Base-by-base conservation (phyloP, 306 rosid genomes). In the Vigna trinervia region DNA sequence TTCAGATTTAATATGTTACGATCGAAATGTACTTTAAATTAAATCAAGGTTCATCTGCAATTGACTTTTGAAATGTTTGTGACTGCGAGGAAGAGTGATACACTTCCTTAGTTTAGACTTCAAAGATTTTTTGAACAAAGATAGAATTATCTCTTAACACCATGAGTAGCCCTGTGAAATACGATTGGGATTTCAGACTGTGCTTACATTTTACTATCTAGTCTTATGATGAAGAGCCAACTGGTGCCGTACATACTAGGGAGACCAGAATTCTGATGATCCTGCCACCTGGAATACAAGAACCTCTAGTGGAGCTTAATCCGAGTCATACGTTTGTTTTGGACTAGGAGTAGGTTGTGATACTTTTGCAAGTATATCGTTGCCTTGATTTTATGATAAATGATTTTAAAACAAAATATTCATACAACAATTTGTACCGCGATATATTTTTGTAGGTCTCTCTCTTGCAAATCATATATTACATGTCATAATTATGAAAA, bases 221-320 rank as follows among this genome's bases (percentile, higher is more conserved):
- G 7, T 23, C 73, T 68, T 23, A 6, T 26, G 20, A 12, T 8
- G 74, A 47, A 69, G 59, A 14, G 34, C 26, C 50, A 34, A 11
- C 15, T 20, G 11, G 65, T 38, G 19, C 65, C 34, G 6, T 71
- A 38, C 51, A 64, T 17, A 26, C 26, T 34, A 14, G 20, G 50
- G 48, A 38, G 41, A 6, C 47, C 8, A 15, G 69, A n/a, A 34
- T 15, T 4, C n/a, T 19, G 70, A 64, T 64, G 50, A 30, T 4
- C 34, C 50, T 36, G 30, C 48, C n/a, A 6, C 47, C 41, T 65
- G 47, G 52, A 39, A 65, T 65, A 17, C 72, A 43, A 67, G 72
- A 67, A 45, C 20, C 22, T 43, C 36, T 5, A 22, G 0, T 5
- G 71, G 23, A 67, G 9, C 72, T 12, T 67, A 67, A 43, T 67